Evolutionary conservation across 2,329 filamentous ascomycete genomes (phyloP), one percentile per base, ranked within the genome.

Genomic region (Cladorrhinum sp.): DNA sequence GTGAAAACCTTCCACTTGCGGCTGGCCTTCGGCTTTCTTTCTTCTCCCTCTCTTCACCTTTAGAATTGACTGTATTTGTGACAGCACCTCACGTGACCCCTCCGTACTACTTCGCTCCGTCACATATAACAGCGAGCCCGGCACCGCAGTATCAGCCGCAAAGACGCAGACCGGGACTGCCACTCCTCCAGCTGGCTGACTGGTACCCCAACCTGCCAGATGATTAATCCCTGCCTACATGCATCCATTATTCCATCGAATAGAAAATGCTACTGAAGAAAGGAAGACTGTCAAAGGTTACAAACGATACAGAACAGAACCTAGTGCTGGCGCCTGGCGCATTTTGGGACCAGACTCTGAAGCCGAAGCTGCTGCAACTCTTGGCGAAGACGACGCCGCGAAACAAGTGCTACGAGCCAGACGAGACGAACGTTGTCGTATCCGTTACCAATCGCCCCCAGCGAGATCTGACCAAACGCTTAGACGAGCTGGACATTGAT

Each of bases 291-390:
- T 59, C 65, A 27, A 70, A 65, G 57, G n/a, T n/a, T n/a, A n/a
- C n/a, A n/a, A n/a, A n/a, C n/a, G 66, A 70, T 41, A 70, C 67
- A 49, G 67, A 72, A 61, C 67, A 57, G 36, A 62, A 70, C 49
- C 62, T 72, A 12, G 65, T 71, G 22, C 60, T 69, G 8, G 64
- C 65, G 8, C 69, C 66, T 1, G 41, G 59, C 29, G 62, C 55
- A 23, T 67, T 61, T 53, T 67, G 53, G 63, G 38, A 59, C 24
- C 23, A 22, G 22, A 56, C 50, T 20, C 27, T 67, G 55, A 45
- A 55, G 36, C 52, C 60, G 36, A 66, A 67, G 57, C 58, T 66
- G 7, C 22, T 59, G 36, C 48, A 59, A 27, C 22, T 67, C n/a
- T 25, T 57, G 9, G 36, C 20, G 23, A 66, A 62, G 24, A 65